Percentiles rank a stretch among this genome's conserved stretches.
phyloP scores from a whole-genome alignment of 345 rosid species.

The Acer campestre region DNA sequence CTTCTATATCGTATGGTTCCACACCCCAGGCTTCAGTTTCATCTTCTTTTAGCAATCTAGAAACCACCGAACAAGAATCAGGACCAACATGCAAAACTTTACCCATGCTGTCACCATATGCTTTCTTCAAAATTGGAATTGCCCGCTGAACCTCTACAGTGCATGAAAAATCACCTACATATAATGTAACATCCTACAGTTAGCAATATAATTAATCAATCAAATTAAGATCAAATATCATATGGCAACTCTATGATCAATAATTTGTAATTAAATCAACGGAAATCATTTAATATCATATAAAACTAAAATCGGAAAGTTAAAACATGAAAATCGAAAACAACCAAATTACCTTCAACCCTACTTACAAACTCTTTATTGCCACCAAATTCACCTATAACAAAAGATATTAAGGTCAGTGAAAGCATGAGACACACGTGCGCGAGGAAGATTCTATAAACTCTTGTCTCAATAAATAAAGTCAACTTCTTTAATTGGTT shows the following conservation, averaged over 20 bases:
- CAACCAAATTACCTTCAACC: slow-evolving; percentile 38
- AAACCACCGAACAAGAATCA: slow-evolving; percentile 47
- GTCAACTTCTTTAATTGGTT: not conserved
- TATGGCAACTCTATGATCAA: not conserved
- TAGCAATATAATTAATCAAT: not conserved
- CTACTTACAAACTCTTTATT: slow-evolving; percentile 21
- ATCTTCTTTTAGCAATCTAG: slow-evolving; percentile 43
- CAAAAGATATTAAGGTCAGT: slow-evolving; percentile 11
- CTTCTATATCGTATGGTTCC: slow-evolving; percentile 53
- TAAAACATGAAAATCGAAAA: not conserved
- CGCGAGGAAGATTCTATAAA: not conserved
- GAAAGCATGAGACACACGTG: not conserved
- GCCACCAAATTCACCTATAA: slow-evolving; percentile 32
- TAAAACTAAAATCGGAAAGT: not conserved
- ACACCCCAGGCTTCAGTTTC: slow-evolving; percentile 61
- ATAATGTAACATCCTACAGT: not conserved
- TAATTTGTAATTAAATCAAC: not conserved
- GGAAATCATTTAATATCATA: not conserved
- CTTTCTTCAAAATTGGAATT: slow-evolving; percentile 48
- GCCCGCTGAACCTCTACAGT: slow-evolving; percentile 43
- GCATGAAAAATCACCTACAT: slow-evolving; percentile 43
- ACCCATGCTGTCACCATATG: slow-evolving; percentile 51
- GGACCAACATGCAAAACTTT: slow-evolving; percentile 55
- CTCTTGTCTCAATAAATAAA: not conserved
- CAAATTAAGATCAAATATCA: not conserved